Evolutionary conservation across 768 basidiomycete species (phyloP), one percentile per base, ranked within the genome.

Genomic region (Phallus indusiatus): DNA sequence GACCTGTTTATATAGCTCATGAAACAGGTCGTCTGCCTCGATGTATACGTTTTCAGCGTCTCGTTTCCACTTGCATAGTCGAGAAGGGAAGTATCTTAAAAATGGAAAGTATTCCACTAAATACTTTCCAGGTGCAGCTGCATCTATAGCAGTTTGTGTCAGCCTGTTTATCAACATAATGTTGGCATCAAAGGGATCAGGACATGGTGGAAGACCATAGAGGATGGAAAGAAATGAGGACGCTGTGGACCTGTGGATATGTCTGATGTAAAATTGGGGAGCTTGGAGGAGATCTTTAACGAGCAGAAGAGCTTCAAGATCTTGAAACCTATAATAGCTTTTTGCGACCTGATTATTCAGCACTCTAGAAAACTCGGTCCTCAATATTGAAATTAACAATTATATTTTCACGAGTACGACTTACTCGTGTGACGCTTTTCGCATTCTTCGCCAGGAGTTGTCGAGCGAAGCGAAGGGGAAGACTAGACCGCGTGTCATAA

Each of bases 281-380:
- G 70, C 61, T 11, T 51, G 46, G 1, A 75, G 56, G 22, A 74
- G 59, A 10, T 61, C 66, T 17, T 70, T 58, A 10, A 67, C 65
- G 47, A 73, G 66, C 18, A 69, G 59, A n/a, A 67, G 61, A 35
- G 73, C 68, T 63, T 74, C 73, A 21, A 56, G 63, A 20, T 62
- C 54, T 55, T 73, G 73, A 24, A 67, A 37, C 11, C 64, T 62
- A 11, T 68, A 47, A 59, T 66, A 73, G 33, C 63, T 56, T 24
- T 56, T 61, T 4, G 65, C 64, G 4, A 61, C 58, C 16, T 65
- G 59, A 48, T 65, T 66, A 54, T 67, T 67, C 33, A 74, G 68
- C 6, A 70, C 69, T 47, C 73, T 72, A 58, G 73, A 70, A n/a
- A 2, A 67, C 67, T 72, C 68, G 69, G 71, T 69, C 14, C 69